Evolutionary conservation across 2,329 filamentous ascomycete genomes (phyloP).

Genomic region (Paracamarosporium sp.): DNA sequence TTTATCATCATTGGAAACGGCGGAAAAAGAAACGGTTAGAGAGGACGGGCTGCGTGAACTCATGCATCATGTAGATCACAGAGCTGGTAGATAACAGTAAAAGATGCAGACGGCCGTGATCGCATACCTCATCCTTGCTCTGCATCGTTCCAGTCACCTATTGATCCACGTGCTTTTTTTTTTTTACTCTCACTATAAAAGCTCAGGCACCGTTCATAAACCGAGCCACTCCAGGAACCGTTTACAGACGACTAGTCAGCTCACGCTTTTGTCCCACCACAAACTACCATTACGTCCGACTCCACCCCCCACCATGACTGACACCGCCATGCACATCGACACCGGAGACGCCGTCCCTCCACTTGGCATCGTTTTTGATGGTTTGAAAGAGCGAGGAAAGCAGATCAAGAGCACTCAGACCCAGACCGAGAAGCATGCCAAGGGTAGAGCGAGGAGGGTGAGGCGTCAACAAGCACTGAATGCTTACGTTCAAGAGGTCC

Average conservation of each 20-base stretch:
- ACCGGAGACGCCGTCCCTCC: background rate
- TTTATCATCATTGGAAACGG: background rate
- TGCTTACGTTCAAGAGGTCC: background rate
- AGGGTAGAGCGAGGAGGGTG: background rate
- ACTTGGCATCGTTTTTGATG: background rate
- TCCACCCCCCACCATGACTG: too few relatives aligned
- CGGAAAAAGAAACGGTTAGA: background rate
- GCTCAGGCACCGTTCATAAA: too few relatives aligned
- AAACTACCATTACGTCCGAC: too few relatives aligned
- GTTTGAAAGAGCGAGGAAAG: background rate
- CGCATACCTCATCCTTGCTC: background rate
- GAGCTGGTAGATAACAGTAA: background rate
- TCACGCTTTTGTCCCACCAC: too few relatives aligned
- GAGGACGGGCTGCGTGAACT: background rate
- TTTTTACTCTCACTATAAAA: too few relatives aligned
- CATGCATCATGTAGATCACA: background rate
- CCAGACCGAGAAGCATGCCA: background rate
- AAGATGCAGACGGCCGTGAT: background rate
- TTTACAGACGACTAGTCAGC: too few relatives aligned
- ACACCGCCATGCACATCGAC: background rate
- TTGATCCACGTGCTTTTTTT: too few relatives aligned
- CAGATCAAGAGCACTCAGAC: background rate
- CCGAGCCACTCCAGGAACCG: too few relatives aligned
- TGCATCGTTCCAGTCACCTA: too few relatives aligned
- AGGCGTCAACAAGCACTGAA: background rate